Evolutionary conservation across 495 filamentous ascomycete species (phyloP).

Genomic region (Annulohypoxylon maeteangense): DNA sequence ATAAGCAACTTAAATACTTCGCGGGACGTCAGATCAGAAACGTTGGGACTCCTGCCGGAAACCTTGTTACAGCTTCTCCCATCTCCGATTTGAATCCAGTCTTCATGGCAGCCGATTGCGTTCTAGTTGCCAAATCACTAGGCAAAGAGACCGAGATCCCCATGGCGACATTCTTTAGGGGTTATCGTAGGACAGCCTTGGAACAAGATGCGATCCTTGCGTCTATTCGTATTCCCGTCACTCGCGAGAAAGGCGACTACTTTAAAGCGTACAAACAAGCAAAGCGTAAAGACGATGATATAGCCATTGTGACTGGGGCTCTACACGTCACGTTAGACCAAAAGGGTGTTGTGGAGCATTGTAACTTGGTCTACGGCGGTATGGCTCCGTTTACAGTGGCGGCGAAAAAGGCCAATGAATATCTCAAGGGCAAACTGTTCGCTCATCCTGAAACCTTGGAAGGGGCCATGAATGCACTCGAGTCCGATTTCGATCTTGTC

Average conservation of each 20-base stretch:
- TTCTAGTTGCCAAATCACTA: conserved; percentile 79
- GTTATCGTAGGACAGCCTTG: conserved; percentile 87
- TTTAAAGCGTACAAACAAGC: conserved; percentile 91
- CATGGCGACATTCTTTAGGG: conserved; percentile 93
- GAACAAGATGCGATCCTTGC: conserved; percentile 85
- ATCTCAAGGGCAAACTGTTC: conserved; percentile 79
- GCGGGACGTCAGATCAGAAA: conserved; percentile 96
- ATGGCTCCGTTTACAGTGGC: conserved; percentile 89
- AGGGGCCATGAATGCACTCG: conserved; percentile 85
- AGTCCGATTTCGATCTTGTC: conserved; percentile 83
- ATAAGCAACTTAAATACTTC: conserved; percentile 90
- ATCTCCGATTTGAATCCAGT: conserved; percentile 98
- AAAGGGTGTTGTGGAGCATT: conserved; percentile 71
- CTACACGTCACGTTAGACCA: conserved; percentile 76
- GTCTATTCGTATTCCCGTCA: conserved; percentile 82
- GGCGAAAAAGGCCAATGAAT: conserved; percentile 78
- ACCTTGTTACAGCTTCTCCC: conserved; percentile 92
- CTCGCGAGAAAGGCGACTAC: conserved; percentile 72
- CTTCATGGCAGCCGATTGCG: conserved; percentile 85
- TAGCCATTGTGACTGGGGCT: conserved; percentile 91
- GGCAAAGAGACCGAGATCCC: conserved; percentile 80
- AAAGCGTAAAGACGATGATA: conserved; percentile 96
- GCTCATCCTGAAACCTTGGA: conserved; percentile 85
- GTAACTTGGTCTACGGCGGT: conserved; percentile 85
- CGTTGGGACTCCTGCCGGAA: conserved; percentile 95